Percentiles rank a stretch among this genome's conserved stretches.
Conservation (phyloP, 2,329 filamentous ascomycete genomes). For the Cladosporium halotolerans region DNA sequence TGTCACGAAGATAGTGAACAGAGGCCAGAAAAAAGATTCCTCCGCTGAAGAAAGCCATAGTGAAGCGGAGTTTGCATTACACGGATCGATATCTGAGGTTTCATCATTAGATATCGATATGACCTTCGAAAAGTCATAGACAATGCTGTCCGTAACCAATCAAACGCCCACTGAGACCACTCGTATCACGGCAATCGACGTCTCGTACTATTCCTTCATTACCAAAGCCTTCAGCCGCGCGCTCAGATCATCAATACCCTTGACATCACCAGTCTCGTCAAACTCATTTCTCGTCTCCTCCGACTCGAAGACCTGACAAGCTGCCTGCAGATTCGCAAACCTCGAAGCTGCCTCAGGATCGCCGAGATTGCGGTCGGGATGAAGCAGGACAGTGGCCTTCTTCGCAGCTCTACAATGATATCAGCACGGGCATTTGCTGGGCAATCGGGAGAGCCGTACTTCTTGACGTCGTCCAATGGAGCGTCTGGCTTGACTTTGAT, state of each 20-base stretch:
- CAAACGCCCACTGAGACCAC: not conserved
- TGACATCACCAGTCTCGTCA: constrained; percentile 11
- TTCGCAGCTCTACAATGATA: constrained; percentile 11
- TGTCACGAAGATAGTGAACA: no score
- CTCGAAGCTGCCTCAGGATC: constrained; percentile 11
- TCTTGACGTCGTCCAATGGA: not conserved
- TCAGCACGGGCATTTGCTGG: not conserved
- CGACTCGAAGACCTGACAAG: constrained; percentile 6
- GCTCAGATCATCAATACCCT: constrained; percentile 1
- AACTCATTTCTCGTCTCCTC: constrained; percentile 14
- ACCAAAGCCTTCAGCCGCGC: not conserved
- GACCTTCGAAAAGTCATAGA: not conserved
- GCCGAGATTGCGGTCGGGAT: constrained; percentile 15
- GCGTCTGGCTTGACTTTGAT: constrained; percentile 3
- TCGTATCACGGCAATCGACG: not conserved
- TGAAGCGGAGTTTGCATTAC: not conserved
- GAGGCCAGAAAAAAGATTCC: no score
- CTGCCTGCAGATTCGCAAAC: constrained; percentile 15
- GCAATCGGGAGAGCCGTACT: not conserved
- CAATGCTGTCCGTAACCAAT: not conserved
- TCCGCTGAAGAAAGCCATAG: no score
- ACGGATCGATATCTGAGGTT: not conserved
- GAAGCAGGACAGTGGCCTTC: constrained; percentile 4
- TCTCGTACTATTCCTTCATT: not conserved
- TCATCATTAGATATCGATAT: not conserved